Evolutionary conservation across 306 rosid genomes (phyloP), one percentile per base, ranked within the genome.

Genomic region (Cucurbita argyrosperma): DNA sequence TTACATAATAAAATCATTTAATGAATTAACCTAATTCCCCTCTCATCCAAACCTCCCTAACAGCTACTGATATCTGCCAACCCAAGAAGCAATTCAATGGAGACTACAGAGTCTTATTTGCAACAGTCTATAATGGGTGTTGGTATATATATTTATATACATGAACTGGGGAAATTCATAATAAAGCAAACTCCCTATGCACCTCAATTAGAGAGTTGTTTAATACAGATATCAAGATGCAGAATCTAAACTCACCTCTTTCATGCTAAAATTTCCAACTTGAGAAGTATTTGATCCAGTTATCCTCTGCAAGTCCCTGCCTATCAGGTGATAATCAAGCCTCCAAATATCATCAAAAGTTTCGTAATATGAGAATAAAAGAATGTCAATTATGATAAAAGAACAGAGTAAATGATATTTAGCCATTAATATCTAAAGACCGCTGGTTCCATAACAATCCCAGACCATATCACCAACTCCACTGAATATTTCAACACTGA

Each of bases 261-360:
- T 83, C 77, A 83, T 62, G 74, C 74, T 88, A 35, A 87, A 59
- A 77, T 87, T 5, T 38, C 96, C 98, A 73, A 92, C 98, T 86
- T 78, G 88, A 58, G 86, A 75, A 73, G 86, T 76, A 49, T 74
- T 72, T 77, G 84, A 85, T 70, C 96, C 89, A 77, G 96, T 85
- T 75, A 90, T 74, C 62, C 77, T 77, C 84, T 92, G 98, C 91
- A 92, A 88, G 87, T 92, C 98, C 96, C 98, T 92, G 96, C 91
- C 96, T 90, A 91, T 74, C 81, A 86, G 77, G 75, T 78, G 77
- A 83, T 75, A 84, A 88, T 85, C 79, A 88, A 83, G 82, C 78
- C 83, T 78, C 86, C 80, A 78, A 81, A 81, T 56, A 71, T 60
- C 69, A 74, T 72, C 72, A 77, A 74, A 49, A 55, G 74, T 71